These are phyloP conservation scores for Debaryomycetaceae sp. DNA, from an alignment of 1,139 yeast genomes.

Conservation along the genomic window DNA sequence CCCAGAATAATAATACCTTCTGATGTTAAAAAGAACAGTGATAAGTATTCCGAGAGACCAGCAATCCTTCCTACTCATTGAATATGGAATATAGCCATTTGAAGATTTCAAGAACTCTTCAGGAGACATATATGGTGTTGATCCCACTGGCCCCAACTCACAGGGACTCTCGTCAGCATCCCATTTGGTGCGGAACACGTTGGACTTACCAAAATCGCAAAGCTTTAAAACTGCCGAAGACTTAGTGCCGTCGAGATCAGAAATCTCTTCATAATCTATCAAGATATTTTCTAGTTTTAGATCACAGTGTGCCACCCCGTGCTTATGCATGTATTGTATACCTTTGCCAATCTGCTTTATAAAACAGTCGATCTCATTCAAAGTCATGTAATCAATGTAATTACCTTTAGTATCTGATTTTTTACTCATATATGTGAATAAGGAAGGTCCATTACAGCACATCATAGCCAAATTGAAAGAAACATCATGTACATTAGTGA, in stretches of 20 bases:
- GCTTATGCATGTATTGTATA: slow-evolving; percentile 62
- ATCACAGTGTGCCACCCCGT: slow-evolving; percentile 78
- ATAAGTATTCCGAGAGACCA: slow-evolving; percentile 67
- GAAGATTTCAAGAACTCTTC: slow-evolving; percentile 46
- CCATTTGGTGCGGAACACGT: slow-evolving; percentile 73
- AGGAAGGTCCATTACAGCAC: slow-evolving; percentile 71
- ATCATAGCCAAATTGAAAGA: slow-evolving; percentile 78
- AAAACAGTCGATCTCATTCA: slow-evolving; percentile 66
- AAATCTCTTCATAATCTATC: slow-evolving; percentile 15
- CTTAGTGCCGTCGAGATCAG: slow-evolving; percentile 15
- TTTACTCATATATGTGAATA: slow-evolving; percentile 39
- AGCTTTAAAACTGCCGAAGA: slow-evolving; percentile 48
- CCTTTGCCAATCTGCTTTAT: slow-evolving; percentile 67
- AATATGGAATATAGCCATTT: slow-evolving; percentile 26
- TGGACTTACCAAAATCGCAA: slow-evolving; percentile 74
- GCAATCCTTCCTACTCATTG: slow-evolving; percentile 59
- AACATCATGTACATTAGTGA: slow-evolving; percentile 17
- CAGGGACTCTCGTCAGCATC: slow-evolving; percentile 47
- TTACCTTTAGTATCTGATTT: slow-evolving; percentile 12
- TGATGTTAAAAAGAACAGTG: slow-evolving; percentile 28
- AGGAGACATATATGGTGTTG: slow-evolving; percentile 73
- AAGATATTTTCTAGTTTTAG: slow-evolving; percentile 61
- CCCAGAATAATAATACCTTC: slow-evolving; percentile 20
- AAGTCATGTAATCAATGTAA: slow-evolving; percentile 19
- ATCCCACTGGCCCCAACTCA: slow-evolving; percentile 64